Base-by-base conservation (phyloP, 306 rosid species). In the Cicer bijugum region DNA sequence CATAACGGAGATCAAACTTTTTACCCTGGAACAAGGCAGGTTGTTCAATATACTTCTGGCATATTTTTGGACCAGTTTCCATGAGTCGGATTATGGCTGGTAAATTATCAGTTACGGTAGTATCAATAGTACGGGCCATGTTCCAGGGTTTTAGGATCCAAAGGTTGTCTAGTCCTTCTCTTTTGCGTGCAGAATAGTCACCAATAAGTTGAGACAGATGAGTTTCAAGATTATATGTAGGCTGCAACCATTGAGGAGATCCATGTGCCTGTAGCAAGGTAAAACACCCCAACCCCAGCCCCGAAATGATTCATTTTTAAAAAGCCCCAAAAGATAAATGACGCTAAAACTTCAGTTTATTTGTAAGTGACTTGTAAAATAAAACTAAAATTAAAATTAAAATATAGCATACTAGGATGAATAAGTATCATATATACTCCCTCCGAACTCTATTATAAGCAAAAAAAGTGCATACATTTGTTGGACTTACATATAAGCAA, bases 81-180 rank as follows among this genome's bases (percentile, higher is more conserved):
- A 94, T 88, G 74, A 89, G 92, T 74, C 95, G 91, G 83, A 91
- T 89, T 58, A 91, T 88, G 12, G 96, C 86, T 56, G 91, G 76
- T 77, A 88, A 84, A 82, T 85, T 84, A 86, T 90, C 94, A 48
- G 95, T 91, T 45, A 91, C 96, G 42, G 97, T 77, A 20, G 98
- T 94, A 81, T 94, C 98, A 64, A 94, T 94, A 47, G 98, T 94
- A 14, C 97, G 87, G 77, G 97, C 98, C 98, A 94, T 94, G 81
- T 94, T 94, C 98, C 98, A 94, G 12, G 98, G 98, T 84, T 91
- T 94, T 75, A 91, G 74, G 86, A 94, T 91, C 98, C 98, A 94
- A 58, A 89, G 76, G 77, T 91, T 87, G 89, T 89, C 78, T 48
- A 67, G 81, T 12, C 91, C 92, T 67, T 91, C 89, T 80, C 87